A percentile compares a stretch with the other conserved stretches of the same genome.
These are phyloP conservation scores for Schizophyllum amplum DNA, from an alignment of 1,284 basidiomycete species.

Conservation along the genomic window DNA sequence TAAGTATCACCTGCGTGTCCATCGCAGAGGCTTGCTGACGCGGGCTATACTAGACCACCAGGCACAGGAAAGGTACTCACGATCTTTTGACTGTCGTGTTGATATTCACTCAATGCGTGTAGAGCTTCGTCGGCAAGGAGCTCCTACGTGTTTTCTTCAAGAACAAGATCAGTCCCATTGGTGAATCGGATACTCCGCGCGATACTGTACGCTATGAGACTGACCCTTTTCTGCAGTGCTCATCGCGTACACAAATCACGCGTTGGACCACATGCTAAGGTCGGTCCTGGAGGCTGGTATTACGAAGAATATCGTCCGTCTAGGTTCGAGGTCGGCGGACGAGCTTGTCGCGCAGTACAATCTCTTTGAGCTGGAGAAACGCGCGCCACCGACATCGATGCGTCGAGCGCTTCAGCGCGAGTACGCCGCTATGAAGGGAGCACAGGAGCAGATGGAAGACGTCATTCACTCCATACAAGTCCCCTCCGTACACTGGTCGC, in stretches of 20 bases:
- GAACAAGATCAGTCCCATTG: conserved; percentile 42
- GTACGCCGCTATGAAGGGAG: conserved; percentile 32
- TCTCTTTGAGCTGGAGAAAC: conserved; percentile 44
- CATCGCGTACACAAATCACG: conserved; percentile 72
- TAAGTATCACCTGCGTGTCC: conserved; percentile 20
- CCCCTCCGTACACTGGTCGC: conserved; percentile 26
- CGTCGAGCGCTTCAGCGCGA: conserved; percentile 22
- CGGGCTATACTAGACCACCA: conserved; percentile 43
- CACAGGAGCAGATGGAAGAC: conserved; percentile 36
- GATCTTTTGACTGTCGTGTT: too few relatives aligned
- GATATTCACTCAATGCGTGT: too few relatives aligned
- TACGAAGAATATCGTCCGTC: conserved; percentile 51
- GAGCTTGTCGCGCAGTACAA: conserved; percentile 49
- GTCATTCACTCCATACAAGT: conserved; percentile 35
- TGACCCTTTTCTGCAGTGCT: neutral
- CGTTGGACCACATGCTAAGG: conserved; percentile 60
- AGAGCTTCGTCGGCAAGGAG: conserved; percentile 64
- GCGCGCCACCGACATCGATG: conserved; percentile 34
- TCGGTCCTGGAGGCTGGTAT: conserved; percentile 55
- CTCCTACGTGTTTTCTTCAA: conserved; percentile 53
- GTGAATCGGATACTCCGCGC: neutral
- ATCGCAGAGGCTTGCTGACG: conserved; percentile 3
- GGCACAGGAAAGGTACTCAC: conserved; percentile 61
- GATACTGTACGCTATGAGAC: neutral
- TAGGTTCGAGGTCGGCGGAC: conserved; percentile 54